Evolutionary conservation across 2,329 filamentous ascomycete genomes (phyloP).

Genomic region (Fusarium udum): DNA sequence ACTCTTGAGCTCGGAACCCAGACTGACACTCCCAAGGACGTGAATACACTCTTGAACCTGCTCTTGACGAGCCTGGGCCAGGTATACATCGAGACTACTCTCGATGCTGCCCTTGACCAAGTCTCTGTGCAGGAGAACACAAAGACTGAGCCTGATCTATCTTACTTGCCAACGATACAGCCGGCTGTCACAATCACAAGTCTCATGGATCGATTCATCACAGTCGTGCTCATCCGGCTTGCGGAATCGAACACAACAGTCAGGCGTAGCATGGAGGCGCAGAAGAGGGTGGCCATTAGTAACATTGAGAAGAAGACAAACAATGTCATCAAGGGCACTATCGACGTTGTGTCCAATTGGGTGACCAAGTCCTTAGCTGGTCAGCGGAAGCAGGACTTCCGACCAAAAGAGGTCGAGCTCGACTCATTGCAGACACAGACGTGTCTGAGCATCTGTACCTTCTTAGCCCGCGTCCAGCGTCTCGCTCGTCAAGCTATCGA

Average conservation of each 20-base stretch:
- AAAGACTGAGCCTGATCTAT: slow-evolving; percentile 87
- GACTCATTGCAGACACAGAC: slow-evolving; percentile 88
- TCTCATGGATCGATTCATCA: slow-evolving; percentile 91
- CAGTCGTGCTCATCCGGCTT: slow-evolving; percentile 88
- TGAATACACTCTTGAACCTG: slow-evolving; percentile 83
- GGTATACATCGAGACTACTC: slow-evolving; percentile 74
- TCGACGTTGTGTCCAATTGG: slow-evolving; percentile 79
- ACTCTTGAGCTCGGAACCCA: slow-evolving; percentile 89
- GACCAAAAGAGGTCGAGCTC: slow-evolving; percentile 82
- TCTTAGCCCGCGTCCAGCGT: slow-evolving; percentile 74
- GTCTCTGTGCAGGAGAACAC: slow-evolving; percentile 79
- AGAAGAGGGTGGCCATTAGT: slow-evolving; percentile 76
- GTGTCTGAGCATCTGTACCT: slow-evolving; percentile 82
- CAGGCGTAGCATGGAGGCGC: slow-evolving; percentile 87
- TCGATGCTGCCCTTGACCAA: slow-evolving; percentile 76
- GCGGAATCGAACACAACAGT: slow-evolving; percentile 91
- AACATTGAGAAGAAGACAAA: slow-evolving; percentile 87
- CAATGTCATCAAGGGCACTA: slow-evolving; percentile 64
- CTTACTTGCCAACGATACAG: slow-evolving; percentile 81
- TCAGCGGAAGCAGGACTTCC: slow-evolving; percentile 90
- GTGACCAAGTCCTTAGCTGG: slow-evolving; percentile 74
- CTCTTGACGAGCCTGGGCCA: slow-evolving; percentile 89
- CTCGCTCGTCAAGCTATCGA: slow-evolving; percentile 76
- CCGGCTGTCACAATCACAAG: slow-evolving; percentile 89
- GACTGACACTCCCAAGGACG: slow-evolving; percentile 92